A percentile compares a stretch with the other conserved stretches of the same genome.
Conservation (phyloP, 2,329 filamentous ascomycete genomes). For the Purpureocillium lavendulum region DNA sequence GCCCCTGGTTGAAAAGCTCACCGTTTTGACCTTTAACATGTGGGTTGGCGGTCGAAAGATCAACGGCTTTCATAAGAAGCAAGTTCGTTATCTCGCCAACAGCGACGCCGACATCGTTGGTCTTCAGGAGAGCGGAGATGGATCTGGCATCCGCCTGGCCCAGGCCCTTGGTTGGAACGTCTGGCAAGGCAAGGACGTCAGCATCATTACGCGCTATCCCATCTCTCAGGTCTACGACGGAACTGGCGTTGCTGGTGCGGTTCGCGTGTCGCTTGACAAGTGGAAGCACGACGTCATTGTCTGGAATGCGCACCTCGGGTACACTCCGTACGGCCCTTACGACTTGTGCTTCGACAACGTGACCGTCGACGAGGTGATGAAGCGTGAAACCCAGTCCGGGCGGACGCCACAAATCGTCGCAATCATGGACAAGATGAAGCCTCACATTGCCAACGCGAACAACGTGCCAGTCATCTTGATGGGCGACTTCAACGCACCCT, state of each 20-base stretch:
- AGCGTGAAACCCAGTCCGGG: conserved; percentile 24
- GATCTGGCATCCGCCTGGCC: conserved; percentile 22
- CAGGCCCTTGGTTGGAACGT: conserved; percentile 29
- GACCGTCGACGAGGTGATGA: conserved; percentile 21
- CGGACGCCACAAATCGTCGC: conserved; percentile 28
- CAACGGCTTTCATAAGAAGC: conserved; percentile 28
- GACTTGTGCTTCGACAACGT: conserved; percentile 31
- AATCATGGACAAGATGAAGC: conserved; percentile 23
- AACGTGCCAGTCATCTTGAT: conserved; percentile 25
- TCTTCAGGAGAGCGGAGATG: conserved; percentile 25
- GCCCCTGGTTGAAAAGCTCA: conserved; percentile 23
- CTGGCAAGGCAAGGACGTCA: conserved; percentile 23
- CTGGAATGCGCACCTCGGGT: conserved; percentile 27
- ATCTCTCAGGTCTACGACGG: conserved; percentile 20
- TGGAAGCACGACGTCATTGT: conserved; percentile 20
- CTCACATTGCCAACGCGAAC: conserved; percentile 19
- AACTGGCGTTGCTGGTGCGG: conserved; percentile 19
- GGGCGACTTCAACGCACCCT: conserved; percentile 35
- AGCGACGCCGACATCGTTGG: conserved; percentile 26
- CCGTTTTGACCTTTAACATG: conserved; percentile 29
- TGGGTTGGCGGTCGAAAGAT: conserved; percentile 29
- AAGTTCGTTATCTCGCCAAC: conserved; percentile 23
- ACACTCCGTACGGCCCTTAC: conserved; percentile 32
- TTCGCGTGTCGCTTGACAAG: conserved; percentile 25
- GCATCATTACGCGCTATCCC: conserved; percentile 29